Evolutionary conservation across 495 filamentous ascomycete genomes (phyloP), one percentile per base, ranked within the genome.

Genomic region (Trichoderma asperelloides): DNA sequence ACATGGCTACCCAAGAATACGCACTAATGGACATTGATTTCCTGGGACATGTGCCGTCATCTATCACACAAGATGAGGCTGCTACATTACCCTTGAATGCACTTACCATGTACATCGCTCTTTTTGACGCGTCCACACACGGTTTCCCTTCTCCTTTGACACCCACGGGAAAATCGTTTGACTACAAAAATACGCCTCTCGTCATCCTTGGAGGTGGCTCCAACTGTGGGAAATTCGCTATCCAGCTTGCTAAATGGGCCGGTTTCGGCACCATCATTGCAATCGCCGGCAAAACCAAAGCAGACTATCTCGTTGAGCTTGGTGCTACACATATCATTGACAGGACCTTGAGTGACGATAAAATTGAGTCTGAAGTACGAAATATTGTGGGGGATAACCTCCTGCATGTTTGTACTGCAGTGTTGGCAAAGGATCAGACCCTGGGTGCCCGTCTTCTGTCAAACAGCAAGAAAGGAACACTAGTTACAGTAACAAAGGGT

Each of bases 181-280:
- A 55, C n/a, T 55, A 55, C 12, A 55, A 55, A n/a, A 55, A 55
- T 55, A 55, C 49, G n/a, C 49, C 49, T 6, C 18, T 55, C 16
- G 49, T 23, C 49, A 55, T 55, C n/a, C 16, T 55, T 21, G 49
- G 49, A 21, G 49, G 49, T 11, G 21, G 49, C 49, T 55, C 49
- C 49, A 55, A 55, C n/a, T 55, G 49, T 23, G 49, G 49, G 18
- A 55, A 55, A 55, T 55, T 55, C 25, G 49, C 49, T 23, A 55
- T 55, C 21, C n/a, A 55, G 49, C 49, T 55, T 55, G 49, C 49
- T 9, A 55, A 55, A 23, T 55, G 49, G 49, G 49, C 49, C n/a
- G 49, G 49, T 3, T 55, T 55, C 6, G 49, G 49, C n/a, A 55
- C 49, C 49, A 55, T 55, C n/a, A 11, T 55, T 7, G 21, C 49